Evolutionary conservation across 345 rosid species (phyloP), one percentile per base, ranked within the genome.

Genomic region (Microthlaspi erraticum): DNA sequence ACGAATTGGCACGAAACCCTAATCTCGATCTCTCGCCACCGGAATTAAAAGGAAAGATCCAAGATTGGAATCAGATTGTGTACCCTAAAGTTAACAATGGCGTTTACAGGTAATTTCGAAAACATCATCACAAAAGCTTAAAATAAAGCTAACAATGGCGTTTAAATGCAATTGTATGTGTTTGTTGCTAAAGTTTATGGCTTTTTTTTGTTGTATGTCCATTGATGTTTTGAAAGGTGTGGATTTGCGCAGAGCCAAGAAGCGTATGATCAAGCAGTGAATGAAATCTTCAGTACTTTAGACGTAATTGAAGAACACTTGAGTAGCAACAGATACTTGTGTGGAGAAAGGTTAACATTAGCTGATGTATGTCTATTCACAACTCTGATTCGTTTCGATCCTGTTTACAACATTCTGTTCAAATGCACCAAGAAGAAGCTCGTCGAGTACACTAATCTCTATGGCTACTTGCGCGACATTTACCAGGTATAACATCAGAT

Each of bases 231-330:
- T 12, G 43, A 54, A 76, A 91, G 97, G 75, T 86, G 94, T 46
- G 98, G 96, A 5, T 91, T 91, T 85, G 94, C 94, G 33, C 94
- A 93, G 77, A 88, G 87, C 70, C 96, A 87, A 68, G 92, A 84
- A 55, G 96, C 94, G 0, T 91, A 91, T 72, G 91, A 93, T 57
- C 29, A 26, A 52, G 92, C 96, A 9, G 96, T 85, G 75, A 74
- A 42, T 70, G 90, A 74, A 64, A 29, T 91, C 41, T 93, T 91
- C 29, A 64, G 71, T 41, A 79, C 89, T 17, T 71, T 93, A 74
- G 90, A 91, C 31, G 81, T 10, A 72, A 70, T 89, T 33, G 96
- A 89, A 3, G 76, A 79, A 59, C 94, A 85, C 54, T 75, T 91
- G 63, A 74, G 74, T 50, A 36, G 69, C 58, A 84, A 88, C 0